Conservation (phyloP, 306 rosid genomes). For the Fagus sylvatica region DNA sequence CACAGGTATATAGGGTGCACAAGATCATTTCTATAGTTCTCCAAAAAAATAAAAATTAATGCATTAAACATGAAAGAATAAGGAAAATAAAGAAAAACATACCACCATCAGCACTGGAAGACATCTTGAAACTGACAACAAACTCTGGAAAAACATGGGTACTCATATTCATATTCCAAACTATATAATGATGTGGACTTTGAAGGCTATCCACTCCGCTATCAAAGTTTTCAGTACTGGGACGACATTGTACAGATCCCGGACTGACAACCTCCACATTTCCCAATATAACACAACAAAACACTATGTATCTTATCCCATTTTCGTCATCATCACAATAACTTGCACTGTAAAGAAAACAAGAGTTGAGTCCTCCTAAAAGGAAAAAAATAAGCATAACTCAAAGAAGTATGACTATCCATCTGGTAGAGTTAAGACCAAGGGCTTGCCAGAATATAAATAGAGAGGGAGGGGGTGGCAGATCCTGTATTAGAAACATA, state of each 20-base stretch:
- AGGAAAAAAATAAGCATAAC: constrained; percentile 17
- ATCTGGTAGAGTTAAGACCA: not conserved
- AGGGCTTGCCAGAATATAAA: not conserved
- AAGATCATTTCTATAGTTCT: constrained; percentile 11
- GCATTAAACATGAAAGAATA: not conserved
- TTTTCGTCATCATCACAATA: constrained; percentile 86
- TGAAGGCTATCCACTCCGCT: constrained; percentile 80
- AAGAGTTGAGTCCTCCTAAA: constrained; percentile 37
- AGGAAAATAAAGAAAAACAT: constrained; percentile 22
- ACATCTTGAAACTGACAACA: constrained; percentile 69
- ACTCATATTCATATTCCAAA: constrained; percentile 81
- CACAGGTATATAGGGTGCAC: constrained; percentile 12
- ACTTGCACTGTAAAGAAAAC: constrained; percentile 59
- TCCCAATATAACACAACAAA: constrained; percentile 87
- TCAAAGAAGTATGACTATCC: not conserved
- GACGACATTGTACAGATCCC: constrained; percentile 64
- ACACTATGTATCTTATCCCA: constrained; percentile 60
- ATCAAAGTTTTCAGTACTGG: constrained; percentile 73
- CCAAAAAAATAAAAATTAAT: constrained; percentile 7
- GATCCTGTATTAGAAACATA: no score
- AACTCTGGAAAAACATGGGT: constrained; percentile 86
- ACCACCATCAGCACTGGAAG: constrained; percentile 58
- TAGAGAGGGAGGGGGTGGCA: not conserved
- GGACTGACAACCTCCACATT: constrained; percentile 62
- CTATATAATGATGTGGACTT: constrained; percentile 51